These are phyloP conservation scores for Cenchrus purpureus DNA, from an alignment of 176 grass and related monocot genomes.

Conservation along the genomic window DNA sequence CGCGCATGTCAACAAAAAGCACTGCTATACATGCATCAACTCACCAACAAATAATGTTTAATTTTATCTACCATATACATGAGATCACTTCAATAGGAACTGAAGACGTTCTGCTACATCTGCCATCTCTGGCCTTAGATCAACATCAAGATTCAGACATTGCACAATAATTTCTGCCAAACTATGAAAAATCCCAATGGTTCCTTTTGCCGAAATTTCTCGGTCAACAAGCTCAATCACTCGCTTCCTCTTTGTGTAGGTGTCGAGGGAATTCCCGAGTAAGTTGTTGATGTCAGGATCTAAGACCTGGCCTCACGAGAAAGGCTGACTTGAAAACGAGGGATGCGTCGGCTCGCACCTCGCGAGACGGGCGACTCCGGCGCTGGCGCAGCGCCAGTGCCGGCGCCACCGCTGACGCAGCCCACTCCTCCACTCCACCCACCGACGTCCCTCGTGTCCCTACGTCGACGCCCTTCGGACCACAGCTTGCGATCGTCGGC, in stretches of 20 bases:
- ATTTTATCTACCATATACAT: not conserved
- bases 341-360: too few relatives aligned
- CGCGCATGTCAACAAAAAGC: too few relatives aligned
- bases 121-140: conserved; percentile 37
- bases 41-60: not conserved
- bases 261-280: conserved; percentile 6
- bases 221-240: conserved; percentile 31
- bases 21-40: not conserved
- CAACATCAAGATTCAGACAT: conserved; percentile 28
- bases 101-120: conserved; percentile 14
- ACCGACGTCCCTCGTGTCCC: too few relatives aligned
- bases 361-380: too few relatives aligned
- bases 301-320: not conserved
- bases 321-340: too few relatives aligned
- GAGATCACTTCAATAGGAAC: not conserved
- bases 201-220: conserved; percentile 2
- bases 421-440: too few relatives aligned
- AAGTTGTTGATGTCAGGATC: not conserved
- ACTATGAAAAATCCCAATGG: conserved; percentile 7
- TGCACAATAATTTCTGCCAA: conserved; percentile 20
- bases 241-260: not conserved
- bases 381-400: too few relatives aligned
- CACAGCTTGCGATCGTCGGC: too few relatives aligned
- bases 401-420: too few relatives aligned
- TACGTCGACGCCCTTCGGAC: too few relatives aligned